phyloP scores from a whole-genome alignment of 441 rosid species.

The Rhodomyrtus psidioides region DNA sequence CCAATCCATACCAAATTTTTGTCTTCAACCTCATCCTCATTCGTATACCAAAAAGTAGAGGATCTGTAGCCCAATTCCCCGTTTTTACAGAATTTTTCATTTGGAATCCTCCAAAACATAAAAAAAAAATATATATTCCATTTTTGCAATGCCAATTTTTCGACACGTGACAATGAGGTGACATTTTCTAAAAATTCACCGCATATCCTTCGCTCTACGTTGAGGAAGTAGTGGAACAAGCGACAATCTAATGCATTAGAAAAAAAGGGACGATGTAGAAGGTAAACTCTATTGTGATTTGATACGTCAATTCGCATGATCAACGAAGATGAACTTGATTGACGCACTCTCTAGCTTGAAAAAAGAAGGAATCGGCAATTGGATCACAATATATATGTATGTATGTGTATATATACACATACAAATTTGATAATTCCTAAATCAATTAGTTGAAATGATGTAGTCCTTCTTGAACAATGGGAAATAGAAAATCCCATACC shows the following conservation, averaged over 20 bases:
- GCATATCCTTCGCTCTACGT: not conserved
- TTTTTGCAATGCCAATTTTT: not conserved
- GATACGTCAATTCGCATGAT: not conserved
- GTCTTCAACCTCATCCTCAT: not conserved
- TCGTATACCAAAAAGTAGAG: not conserved
- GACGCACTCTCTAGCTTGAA: no score
- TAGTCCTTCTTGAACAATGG: no score
- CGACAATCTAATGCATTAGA: not conserved
- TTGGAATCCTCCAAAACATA: not conserved
- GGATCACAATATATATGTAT: no score
- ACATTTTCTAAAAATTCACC: not conserved
- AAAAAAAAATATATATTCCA: no score
- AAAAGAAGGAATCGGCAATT: no score
- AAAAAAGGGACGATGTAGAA: not conserved
- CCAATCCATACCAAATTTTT: no score
- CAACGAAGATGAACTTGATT: no score
- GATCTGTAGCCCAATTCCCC: not conserved
- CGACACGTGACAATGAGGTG: rapidly evolving
- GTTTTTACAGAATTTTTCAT: not conserved
- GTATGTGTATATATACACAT: no score
- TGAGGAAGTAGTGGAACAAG: not conserved
- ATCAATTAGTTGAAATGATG: no score
- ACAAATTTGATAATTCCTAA: no score
- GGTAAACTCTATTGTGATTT: not conserved
- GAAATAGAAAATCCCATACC: no score